Base-by-base conservation (phyloP, 345 rosid genomes). In the Arabidopsis arenosa region DNA sequence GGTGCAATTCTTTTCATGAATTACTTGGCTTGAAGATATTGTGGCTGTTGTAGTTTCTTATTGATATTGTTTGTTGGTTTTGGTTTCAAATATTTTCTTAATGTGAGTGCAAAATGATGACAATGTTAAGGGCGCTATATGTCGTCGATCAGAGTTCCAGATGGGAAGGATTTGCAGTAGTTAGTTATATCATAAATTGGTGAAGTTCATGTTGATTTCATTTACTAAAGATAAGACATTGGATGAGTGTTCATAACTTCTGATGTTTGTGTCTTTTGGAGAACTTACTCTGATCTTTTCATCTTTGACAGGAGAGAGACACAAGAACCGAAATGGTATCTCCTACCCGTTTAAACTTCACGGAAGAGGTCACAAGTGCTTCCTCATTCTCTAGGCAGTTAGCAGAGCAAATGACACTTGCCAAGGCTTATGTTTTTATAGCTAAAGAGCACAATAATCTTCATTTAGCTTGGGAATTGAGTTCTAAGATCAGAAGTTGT, bases 381-480 rank as follows among this genome's bases (percentile, higher is more conserved):
- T 83, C 85, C 72, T 96, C 99, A 12, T 88, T 84, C 80, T 81
- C 97, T 35, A 69, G 97, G 77, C 97, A 93, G 81, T 79, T 96
- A 78, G 86, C 90, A 11, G 99, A 88, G 80, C 99, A 96, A 80
- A 88, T 93, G 90, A 87, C 84, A 66, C 95, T 96, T 66, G 99
- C 96, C 72, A 94, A 94, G 81, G 98, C 98, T 36, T 94, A 92
- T 82, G 91, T 95, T 55, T 79, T 95, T 64, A 89, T 95, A 62
- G 99, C 97, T 43, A 96, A 96, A 81, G 98, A 96, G 82, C 97
- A 93, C 80, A 88, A 85, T 48, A 93, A 91, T 70, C 93, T 93
- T 73, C 88, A 87, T 73, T 91, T 93, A 62, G 97, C 97, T 47
- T 96, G 99, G 99, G 89, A 89, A 79, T 83, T 96, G 82, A 91